These are phyloP conservation scores for Tilletia indica DNA, from an alignment of 1,284 basidiomycete species.

Conservation along the genomic window DNA sequence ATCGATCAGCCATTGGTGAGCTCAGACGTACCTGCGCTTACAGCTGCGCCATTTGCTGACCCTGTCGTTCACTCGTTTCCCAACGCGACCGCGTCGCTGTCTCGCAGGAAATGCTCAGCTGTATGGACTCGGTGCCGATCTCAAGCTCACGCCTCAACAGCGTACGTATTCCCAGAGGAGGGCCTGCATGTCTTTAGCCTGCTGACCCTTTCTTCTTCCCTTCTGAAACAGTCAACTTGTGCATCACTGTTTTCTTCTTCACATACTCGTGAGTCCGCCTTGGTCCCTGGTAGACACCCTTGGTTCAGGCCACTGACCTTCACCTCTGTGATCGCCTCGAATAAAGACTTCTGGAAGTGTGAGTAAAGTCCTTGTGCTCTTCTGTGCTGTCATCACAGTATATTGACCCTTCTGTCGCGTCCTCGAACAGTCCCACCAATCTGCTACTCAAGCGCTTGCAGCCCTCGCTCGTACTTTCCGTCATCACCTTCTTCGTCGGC, in stretches of 20 bases:
- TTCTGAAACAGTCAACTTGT: conserved; percentile 24
- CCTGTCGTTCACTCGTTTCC: neutral
- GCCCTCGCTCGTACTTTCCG: conserved; percentile 66
- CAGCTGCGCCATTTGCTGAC: neutral
- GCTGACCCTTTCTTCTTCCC: neutral
- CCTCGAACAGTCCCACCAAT: conserved; percentile 37
- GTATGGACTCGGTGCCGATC: conserved; percentile 32
- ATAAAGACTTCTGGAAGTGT: conserved; percentile 6
- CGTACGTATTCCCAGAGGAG: neutral
- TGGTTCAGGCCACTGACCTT: neutral
- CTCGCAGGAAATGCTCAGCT: conserved; percentile 37
- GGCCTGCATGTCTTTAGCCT: neutral
- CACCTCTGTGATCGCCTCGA: neutral
- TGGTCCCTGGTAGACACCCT: neutral
- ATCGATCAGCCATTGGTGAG: conserved; percentile 61
- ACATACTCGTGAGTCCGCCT: conserved; percentile 28
- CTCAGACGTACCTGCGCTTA: neutral
- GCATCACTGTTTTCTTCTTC: conserved; percentile 40
- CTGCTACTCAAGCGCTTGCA: conserved; percentile 67
- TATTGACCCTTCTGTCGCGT: neutral
- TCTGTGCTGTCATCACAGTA: neutral
- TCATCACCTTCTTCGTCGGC: conserved; percentile 60
- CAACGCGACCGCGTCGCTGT: neutral
- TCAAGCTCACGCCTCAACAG: conserved; percentile 28
- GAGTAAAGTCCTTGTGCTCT: neutral